phyloP scores from a whole-genome alignment of 2,329 filamentous ascomycete species.

The Didymella segeticola region DNA sequence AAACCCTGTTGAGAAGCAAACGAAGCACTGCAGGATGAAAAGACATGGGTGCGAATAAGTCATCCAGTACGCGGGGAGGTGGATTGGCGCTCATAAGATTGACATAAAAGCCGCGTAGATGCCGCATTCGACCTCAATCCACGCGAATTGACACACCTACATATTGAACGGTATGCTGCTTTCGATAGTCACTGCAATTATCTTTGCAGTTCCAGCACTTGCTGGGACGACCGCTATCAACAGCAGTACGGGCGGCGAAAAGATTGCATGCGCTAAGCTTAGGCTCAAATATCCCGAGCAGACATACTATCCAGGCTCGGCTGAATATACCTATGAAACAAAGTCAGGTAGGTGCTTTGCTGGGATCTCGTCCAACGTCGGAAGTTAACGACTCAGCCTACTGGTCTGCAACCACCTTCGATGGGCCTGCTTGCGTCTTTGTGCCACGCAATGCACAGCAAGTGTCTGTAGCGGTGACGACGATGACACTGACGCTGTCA shows the following conservation, averaged over 20 bases:
- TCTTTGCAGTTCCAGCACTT: neutral
- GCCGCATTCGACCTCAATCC: neutral
- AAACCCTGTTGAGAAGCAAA: neutral
- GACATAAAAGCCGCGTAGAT: neutral
- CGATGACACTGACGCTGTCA: constrained; percentile 17
- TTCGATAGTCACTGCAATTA: neutral
- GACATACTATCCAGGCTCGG: constrained; percentile 12
- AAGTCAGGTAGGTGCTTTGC: constrained; percentile 1
- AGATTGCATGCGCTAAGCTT: constrained; percentile 5
- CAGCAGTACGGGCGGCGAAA: constrained; percentile 2
- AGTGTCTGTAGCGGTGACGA: constrained; percentile 24
- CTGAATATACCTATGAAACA: constrained; percentile 12
- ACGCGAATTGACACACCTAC: neutral
- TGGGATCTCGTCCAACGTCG: neutral
- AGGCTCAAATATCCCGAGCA: constrained; percentile 7
- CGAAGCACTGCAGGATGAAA: neutral
- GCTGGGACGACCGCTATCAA: neutral
- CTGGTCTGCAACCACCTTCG: constrained; percentile 21
- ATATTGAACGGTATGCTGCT: neutral
- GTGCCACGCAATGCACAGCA: constrained; percentile 26
- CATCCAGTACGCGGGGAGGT: neutral
- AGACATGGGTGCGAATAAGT: constrained; percentile 1
- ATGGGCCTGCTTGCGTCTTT: constrained; percentile 30
- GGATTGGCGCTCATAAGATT: neutral
- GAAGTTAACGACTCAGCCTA: constrained; percentile 4